phyloP scores from a whole-genome alignment of 371 early-diverging fungal species.

The Actinomortierella ambigua region DNA sequence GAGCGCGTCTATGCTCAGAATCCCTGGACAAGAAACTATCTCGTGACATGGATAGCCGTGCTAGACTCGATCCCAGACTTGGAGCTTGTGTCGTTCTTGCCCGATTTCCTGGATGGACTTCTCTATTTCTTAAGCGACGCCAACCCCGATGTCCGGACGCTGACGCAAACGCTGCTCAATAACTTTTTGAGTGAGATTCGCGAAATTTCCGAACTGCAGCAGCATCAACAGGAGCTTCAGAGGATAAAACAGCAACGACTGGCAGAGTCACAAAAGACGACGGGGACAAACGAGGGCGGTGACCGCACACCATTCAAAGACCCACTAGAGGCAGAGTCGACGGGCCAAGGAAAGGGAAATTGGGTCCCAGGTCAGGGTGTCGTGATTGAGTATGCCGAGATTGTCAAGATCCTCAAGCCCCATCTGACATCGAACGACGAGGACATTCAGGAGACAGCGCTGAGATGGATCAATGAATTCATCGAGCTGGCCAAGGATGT shows the following conservation, averaged over 20 bases:
- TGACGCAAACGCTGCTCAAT: constrained; percentile 67
- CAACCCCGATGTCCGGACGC: constrained; percentile 81
- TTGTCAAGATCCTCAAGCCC: constrained; percentile 81
- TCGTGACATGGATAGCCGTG: constrained; percentile 91
- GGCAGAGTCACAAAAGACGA: constrained; percentile 24
- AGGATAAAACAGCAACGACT: constrained; percentile 38
- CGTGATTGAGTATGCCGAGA: constrained; percentile 77
- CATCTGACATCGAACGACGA: constrained; percentile 81
- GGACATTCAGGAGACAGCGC: constrained; percentile 85
- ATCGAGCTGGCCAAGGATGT: constrained; percentile 76
- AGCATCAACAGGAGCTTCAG: constrained; percentile 47
- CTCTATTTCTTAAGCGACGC: constrained; percentile 84
- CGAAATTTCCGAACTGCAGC: constrained; percentile 72
- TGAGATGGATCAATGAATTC: constrained; percentile 89
- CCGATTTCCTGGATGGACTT: constrained; percentile 89
- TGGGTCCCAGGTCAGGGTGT: constrained; percentile 78
- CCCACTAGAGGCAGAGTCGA: constrained; percentile 33
- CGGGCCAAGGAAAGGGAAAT: constrained; percentile 58
- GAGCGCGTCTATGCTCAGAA: constrained; percentile 89
- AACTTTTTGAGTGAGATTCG: constrained; percentile 84
- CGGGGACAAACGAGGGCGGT: constrained; percentile 7
- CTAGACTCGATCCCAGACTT: constrained; percentile 90
- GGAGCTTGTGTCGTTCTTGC: constrained; percentile 84
- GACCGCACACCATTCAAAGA: constrained; percentile 16
- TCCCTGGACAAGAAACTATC: constrained; percentile 85